Base-by-base conservation (phyloP, 768 basidiomycete species). In the Albatrellus ellisii region DNA sequence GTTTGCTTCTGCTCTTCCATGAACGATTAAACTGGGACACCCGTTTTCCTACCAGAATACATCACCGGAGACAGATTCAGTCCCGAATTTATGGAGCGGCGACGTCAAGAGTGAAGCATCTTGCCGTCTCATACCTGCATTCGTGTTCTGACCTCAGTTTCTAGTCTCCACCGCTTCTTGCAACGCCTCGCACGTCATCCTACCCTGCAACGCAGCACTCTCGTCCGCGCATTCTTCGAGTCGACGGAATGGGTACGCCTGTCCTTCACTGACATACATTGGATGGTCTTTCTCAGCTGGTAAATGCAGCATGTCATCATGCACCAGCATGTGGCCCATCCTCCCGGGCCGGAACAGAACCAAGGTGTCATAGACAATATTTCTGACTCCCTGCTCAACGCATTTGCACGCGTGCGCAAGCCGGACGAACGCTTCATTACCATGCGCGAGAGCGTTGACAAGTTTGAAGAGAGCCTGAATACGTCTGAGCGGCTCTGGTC, bases 31-130 rank as follows among this genome's bases (percentile, higher is more conserved):
- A 54, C 31, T 46, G 36, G 29, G 38, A 18, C 20, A 26, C n/a
- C n/a, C n/a, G n/a, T n/a, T n/a, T 34, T 31, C 20, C 31, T 26
- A 21, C 26, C 50, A 95, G 95, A 98, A 61, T 99, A 99, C 57
- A 75, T 99, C 43, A 97, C 94, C 21, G 95, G 95, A 10, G 95
- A 98, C 62, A 71, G 95, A 47, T 99, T 99, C 62, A 90, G 90
- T 50, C 79, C 84, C 7, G 95, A 98, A 54, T 99, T 99, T 53
- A 86, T 98, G 73, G 94, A 99, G 59, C 76, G 86, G 31, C 71
- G 95, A 49, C 71, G 92, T 52, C 61, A 77, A 48, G 89, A 94
- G 89, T 92, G 59, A n/a, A 59, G 84, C 59, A 34, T 8, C 17
- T 12, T 29, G 41, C 25, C 27, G 39, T 21, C 45, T 27, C 47